Evolutionary conservation across 805 yeast species (phyloP), one percentile per base, ranked within the genome.

Genomic region (Suhomyces xylopsoci): DNA sequence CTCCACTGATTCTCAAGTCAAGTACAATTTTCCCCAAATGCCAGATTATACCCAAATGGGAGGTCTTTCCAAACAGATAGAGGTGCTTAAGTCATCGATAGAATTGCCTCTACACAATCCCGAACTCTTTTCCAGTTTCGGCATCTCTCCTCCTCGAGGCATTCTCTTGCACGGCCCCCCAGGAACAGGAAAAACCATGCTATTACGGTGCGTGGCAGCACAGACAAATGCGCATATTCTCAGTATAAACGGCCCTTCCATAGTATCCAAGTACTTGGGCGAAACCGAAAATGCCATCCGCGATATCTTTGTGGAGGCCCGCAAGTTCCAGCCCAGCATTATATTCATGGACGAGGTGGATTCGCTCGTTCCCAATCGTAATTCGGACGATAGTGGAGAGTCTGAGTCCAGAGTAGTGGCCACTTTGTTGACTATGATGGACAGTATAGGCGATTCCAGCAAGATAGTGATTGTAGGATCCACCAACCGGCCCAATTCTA

Each of bases 111-210:
- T 94, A 24, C 83, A 85, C 54, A 82, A 82, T 52, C 96, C 97
- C 0, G 78, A 80, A 5, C 69, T 90, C 30, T 93, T 92, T 61
- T 77, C 85, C 7, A 83, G 88, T 51, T 94, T 93, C 72, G 91
- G 93, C n/a, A 86, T 91, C 17, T 79, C 86, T 7, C 97, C 99
- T 7, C 97, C 97, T 12, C 77, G 97, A 52, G 99, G 99, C 34
- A 83, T 93, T n/a, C 71, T 93, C 14, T 70, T 93, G 10, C 96
- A 93, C 70, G 99, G 99, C 0, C 96, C 97, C 2, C 94, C 98
- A 2, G 99, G 99, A 3, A 93, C 97, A 0, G 99, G 99, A 49
- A 93, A 93, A 66, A 88, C 97, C 0, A 82, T 92, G 90, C 77
- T 94, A 7, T 74, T 94, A 36, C 80, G 88, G 51, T 87, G 96